Base-by-base conservation (phyloP, 2,329 filamentous ascomycete species). In the Paraconiothyrium sp. region DNA sequence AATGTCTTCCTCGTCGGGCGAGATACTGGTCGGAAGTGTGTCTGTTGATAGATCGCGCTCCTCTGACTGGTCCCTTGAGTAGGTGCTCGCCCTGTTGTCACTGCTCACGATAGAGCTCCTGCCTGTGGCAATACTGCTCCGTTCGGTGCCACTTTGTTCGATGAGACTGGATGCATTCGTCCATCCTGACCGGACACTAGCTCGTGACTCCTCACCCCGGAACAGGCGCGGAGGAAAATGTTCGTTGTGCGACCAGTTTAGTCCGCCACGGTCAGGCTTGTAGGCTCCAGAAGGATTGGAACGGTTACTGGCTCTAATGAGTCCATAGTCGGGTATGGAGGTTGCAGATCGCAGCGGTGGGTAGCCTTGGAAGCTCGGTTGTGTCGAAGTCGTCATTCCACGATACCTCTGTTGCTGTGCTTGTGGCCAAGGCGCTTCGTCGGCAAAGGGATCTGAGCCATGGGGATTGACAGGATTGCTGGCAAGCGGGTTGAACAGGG, bases 101-200 rank as follows among this genome's bases (percentile, higher is more conserved):
- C 84, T 90, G 20, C 54, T 56, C 30, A 56, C 43, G 57, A 89
- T 84, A 1, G 91, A 93, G 81, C 91, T 96, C 62, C 88, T 88
- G 69, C 92, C 93, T 3, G 93, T 95, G 66, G 90, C 77, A 54
- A 95, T 84, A 73, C 93, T 97, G 76, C 92, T 96, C 63, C 92
- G 86, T 73, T 94, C 92, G 1, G 92, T 96, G n/a, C 86, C 85
- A 64, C 85, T 86, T 7, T 82, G 73, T 47, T 86, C 85, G 54
- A 86, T 79, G 44, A 84, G 78, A 71, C 86, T 89, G 16, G 87
- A 89, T 58, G 82, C 76, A 62, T 78, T 86, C 3, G 88, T 90
- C 74, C 87, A 79, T 30, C 83, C 85, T 3, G 88, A 90, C 57
- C 87, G 84, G 65, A 86, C 84, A 64, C 88, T 90, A 14, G 85